These are phyloP conservation scores for Amanita subjunquillea DNA, from an alignment of 768 basidiomycete species.

Conservation along the genomic window DNA sequence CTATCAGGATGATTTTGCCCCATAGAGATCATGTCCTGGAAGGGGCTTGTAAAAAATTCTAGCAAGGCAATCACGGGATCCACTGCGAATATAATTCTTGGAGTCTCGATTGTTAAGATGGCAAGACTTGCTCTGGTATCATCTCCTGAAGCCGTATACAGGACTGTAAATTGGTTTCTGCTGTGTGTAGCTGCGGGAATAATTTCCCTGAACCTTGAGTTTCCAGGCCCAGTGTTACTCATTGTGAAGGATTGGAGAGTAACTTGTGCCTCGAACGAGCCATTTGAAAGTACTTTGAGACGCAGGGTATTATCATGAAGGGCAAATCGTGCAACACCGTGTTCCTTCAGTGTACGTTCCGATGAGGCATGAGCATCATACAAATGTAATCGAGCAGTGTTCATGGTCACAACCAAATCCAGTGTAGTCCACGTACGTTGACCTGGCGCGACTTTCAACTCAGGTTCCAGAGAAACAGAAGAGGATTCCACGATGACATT, in stretches of 20 bases:
- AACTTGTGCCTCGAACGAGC: constrained; percentile 80
- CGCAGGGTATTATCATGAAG: constrained; percentile 71
- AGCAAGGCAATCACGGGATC: constrained; percentile 87
- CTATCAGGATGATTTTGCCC: background rate
- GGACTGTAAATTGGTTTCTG: constrained; percentile 87
- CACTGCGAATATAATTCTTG: constrained; percentile 83
- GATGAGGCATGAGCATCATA: constrained; percentile 61
- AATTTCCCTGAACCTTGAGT: constrained; percentile 85
- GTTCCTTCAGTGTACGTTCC: constrained; percentile 50
- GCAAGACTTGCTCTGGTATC: constrained; percentile 48
- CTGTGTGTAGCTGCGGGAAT: constrained; percentile 86
- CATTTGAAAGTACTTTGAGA: constrained; percentile 73
- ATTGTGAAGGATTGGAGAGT: constrained; percentile 87
- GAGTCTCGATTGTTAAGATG: constrained; percentile 85
- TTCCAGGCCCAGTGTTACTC: constrained; percentile 75
- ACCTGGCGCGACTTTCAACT: constrained; percentile 30
- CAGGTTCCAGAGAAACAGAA: constrained; percentile 44
- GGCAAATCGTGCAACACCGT: constrained; percentile 80
- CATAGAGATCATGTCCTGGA: constrained; percentile 11
- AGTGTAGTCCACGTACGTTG: constrained; percentile 42
- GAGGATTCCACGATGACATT: background rate
- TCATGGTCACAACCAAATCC: constrained; percentile 64
- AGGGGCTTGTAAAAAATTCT: constrained; percentile 67
- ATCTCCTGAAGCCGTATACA: constrained; percentile 73
- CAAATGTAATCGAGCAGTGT: constrained; percentile 72